A percentile compares a stretch with the other conserved stretches of the same genome.
phyloP scores from a whole-genome alignment of 495 filamentous ascomycete species.

The Podospora fimiseda region DNA sequence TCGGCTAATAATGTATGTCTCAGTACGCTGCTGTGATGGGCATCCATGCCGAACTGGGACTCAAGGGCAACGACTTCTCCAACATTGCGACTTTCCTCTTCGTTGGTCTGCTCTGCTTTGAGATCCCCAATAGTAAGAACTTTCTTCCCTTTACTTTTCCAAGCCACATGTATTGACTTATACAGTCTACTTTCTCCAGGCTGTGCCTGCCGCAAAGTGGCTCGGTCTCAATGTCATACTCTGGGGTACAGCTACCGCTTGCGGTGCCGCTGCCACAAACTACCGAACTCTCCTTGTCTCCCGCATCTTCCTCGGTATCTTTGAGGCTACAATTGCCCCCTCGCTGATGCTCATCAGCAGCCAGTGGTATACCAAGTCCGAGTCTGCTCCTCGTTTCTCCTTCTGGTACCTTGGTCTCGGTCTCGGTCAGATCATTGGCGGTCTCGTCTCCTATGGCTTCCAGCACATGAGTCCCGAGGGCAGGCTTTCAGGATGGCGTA shows the following conservation, averaged over 20 bases:
- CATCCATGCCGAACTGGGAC: slow-evolving; percentile 24
- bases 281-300: slow-evolving; percentile 36
- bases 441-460: slow-evolving; percentile 53
- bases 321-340: slow-evolving; percentile 58
- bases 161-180: not conserved
- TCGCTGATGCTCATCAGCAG: slow-evolving; percentile 48
- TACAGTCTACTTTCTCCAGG: slow-evolving; percentile 41
- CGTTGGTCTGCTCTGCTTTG: slow-evolving; percentile 28
- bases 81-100: slow-evolving; percentile 33
- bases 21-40: slow-evolving; percentile 36
- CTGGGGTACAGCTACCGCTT: slow-evolving; percentile 42
- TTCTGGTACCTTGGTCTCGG: slow-evolving; percentile 61
- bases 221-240: slow-evolving; percentile 48
- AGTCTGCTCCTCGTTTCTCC: slow-evolving; percentile 55
- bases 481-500: slow-evolving; percentile 50
- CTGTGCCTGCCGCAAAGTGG: slow-evolving; percentile 50
- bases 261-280: slow-evolving; percentile 29
- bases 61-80: slow-evolving; percentile 33
- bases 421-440: slow-evolving; percentile 56
- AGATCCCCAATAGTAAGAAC: slow-evolving; percentile 28
- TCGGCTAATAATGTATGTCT: slow-evolving; percentile 5
- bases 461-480: slow-evolving; percentile 44
- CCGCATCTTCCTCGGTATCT: slow-evolving; percentile 53
- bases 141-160: not conserved
- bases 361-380: slow-evolving; percentile 58